Evolutionary conservation across 139 green algal species (phyloP), one percentile per base, ranked within the genome.

Genomic region (Gonium pectorale): DNA sequence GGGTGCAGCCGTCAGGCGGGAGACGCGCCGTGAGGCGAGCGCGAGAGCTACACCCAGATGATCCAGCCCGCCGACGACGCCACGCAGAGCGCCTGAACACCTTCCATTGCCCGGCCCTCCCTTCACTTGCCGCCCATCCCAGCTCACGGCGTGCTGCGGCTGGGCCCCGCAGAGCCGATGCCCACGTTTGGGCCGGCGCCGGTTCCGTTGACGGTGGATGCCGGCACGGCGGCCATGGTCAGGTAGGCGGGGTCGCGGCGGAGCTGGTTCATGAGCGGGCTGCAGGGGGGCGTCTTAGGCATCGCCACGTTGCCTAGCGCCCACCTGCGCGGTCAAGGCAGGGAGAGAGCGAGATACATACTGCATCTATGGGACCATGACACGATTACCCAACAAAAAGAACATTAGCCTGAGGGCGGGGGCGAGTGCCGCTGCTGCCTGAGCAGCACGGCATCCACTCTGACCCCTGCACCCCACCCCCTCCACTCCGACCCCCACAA

Each of bases 271-370:
- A 90, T n/a, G 5, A 90, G 54, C 2, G 90, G 27, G 5, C 63
- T 49, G 69, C 90, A 93, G n/a, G 88, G 83, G 8, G 90, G 90
- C 9, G 59, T 83, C 0, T 40, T 17, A 2, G 75, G 8, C 40
- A 82, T 64, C 15, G 79, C 89, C n/a, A 94, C 68, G 64, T 92
- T 93, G 81, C 91, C 88, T 5, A 95, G 59, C 0, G 90, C 92
- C 90, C 90, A 94, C 21, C 83, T 73, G 64, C 63, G 54, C 33
- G 38, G 38, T n/a, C n/a, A n/a, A n/a, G n/a, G n/a, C n/a, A n/a
- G 11, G 38, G 24, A 38, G 5, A 24, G 31, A 82, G 24, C 37
- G 8, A 19, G 22, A 5, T 27, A 56, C 13, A 13, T 26, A 17
- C 49, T 26, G 17, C 13, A 56, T 13, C 49, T 17, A 56, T 56